Conservation (phyloP, 176 grass and related monocot genomes). For the Eleusine coracana region DNA sequence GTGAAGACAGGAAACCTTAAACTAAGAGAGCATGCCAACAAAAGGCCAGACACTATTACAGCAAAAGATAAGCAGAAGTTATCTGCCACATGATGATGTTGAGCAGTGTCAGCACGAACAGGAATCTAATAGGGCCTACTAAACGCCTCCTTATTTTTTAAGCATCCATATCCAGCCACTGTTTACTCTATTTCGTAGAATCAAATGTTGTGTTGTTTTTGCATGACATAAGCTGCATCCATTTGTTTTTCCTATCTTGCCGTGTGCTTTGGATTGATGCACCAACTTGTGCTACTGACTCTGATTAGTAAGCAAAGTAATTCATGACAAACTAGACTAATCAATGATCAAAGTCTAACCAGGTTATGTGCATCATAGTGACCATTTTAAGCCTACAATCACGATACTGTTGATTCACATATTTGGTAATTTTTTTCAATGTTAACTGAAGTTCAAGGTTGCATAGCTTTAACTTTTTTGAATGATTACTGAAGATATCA, state of each 20-base stretch:
- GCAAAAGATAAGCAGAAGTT: constrained; percentile 52
- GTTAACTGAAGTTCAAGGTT: neutral
- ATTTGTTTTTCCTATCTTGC: constrained; percentile 31
- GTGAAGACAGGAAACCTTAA: constrained; percentile 72
- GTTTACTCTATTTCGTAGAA: constrained; percentile 17
- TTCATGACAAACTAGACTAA: constrained; percentile 1
- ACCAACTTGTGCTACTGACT: constrained; percentile 14
- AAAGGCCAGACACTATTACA: constrained; percentile 73
- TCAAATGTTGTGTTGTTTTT: constrained; percentile 29
- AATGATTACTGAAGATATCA: constrained; percentile 22
- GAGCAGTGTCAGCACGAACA: constrained; percentile 43
- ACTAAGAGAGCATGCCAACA: constrained; percentile 73
- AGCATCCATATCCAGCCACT: constrained; percentile 41
- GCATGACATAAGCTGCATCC: constrained; percentile 35
- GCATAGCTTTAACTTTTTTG: neutral
- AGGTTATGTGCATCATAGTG: constrained; percentile 17
- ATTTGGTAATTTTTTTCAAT: constrained; percentile 18
- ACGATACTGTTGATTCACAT: constrained; percentile 12
- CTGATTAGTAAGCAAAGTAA: constrained; percentile 27
- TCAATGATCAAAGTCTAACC: constrained; percentile 11
- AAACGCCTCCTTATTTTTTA: constrained; percentile 48
- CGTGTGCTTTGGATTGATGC: constrained; percentile 7
- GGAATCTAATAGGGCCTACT: constrained; percentile 53
- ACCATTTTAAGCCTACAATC: constrained; percentile 18
- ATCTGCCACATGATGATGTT: constrained; percentile 70